These are phyloP conservation scores for Colletotrichum limetticola DNA, from an alignment of 2,329 filamentous ascomycete genomes.

Conservation along the genomic window DNA sequence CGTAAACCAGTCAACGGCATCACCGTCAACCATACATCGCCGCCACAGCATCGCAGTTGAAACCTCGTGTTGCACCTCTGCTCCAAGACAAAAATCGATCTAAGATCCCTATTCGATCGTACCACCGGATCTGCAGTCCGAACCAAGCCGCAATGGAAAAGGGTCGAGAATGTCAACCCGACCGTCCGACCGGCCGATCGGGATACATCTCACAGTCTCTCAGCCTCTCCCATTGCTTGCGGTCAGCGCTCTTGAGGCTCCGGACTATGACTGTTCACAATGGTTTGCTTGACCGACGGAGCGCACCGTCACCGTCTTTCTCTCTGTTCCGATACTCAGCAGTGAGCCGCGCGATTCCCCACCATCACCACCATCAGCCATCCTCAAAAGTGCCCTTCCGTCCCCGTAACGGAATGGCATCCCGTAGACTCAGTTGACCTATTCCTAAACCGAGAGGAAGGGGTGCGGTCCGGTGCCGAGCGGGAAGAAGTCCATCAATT, in stretches of 20 bases:
- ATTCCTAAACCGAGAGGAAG: neutral
- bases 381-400: neutral
- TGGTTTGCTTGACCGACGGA: constrained; percentile 8
- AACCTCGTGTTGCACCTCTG: neutral
- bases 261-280: neutral
- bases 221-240: neutral
- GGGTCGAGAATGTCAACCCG: neutral
- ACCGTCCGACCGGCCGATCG: neutral
- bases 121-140: neutral
- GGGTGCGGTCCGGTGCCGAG: neutral
- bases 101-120: neutral
- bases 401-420: neutral
- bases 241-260: neutral
- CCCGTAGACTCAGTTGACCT: neutral
- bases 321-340: neutral
- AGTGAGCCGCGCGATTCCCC: neutral
- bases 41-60: neutral
- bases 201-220: neutral
- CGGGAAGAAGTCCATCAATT: neutral
- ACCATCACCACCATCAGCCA: neutral
- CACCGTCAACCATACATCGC: neutral
- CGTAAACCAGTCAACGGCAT: neutral
- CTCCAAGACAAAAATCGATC: neutral
- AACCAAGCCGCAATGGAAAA: neutral
- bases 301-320: neutral